Conservation (phyloP, 768 basidiomycete genomes). For the Podaxis carcinomalis region DNA sequence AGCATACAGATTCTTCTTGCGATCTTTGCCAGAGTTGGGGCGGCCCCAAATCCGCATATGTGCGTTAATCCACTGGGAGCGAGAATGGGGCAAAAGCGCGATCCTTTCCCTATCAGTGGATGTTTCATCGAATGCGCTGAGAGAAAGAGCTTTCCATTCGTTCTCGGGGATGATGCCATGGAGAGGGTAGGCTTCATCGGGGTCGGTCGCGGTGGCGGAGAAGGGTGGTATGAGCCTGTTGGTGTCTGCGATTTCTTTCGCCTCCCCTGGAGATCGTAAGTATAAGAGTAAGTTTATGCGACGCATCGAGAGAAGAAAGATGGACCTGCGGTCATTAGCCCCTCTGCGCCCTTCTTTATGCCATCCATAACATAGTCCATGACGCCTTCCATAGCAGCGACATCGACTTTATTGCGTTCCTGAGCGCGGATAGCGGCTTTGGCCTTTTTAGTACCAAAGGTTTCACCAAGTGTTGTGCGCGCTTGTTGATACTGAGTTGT, state of each 20-base stretch:
- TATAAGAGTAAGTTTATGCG: constrained; percentile 1
- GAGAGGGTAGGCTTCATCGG: constrained; percentile 70
- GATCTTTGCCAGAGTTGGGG: constrained; percentile 45
- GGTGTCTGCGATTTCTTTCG: constrained; percentile 56
- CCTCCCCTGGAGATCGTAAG: constrained; percentile 47
- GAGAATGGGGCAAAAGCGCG: constrained; percentile 54
- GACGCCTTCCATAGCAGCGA: constrained; percentile 81
- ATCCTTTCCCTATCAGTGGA: constrained; percentile 41
- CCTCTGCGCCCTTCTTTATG: constrained; percentile 69
- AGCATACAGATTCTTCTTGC: constrained; percentile 56
- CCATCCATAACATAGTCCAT: constrained; percentile 77
- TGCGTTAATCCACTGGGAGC: constrained; percentile 69
- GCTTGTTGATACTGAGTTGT: constrained; percentile 56
- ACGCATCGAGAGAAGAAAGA: constrained; percentile 2
- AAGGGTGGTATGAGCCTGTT: constrained; percentile 76
- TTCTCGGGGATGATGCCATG: constrained; percentile 74
- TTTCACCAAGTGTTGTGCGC: constrained; percentile 78
- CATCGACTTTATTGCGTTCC: constrained; percentile 89
- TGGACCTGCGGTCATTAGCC: constrained; percentile 68
- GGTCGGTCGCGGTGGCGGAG: constrained; percentile 58
- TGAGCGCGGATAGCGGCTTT: constrained; percentile 78
- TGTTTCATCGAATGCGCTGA: constrained; percentile 51
- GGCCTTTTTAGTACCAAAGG: constrained; percentile 95
- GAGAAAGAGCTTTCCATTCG: constrained; percentile 72
- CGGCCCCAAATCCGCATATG: constrained; percentile 45